Conservation (phyloP, 345 rosid species). For the Lenwebbia sp. region DNA sequence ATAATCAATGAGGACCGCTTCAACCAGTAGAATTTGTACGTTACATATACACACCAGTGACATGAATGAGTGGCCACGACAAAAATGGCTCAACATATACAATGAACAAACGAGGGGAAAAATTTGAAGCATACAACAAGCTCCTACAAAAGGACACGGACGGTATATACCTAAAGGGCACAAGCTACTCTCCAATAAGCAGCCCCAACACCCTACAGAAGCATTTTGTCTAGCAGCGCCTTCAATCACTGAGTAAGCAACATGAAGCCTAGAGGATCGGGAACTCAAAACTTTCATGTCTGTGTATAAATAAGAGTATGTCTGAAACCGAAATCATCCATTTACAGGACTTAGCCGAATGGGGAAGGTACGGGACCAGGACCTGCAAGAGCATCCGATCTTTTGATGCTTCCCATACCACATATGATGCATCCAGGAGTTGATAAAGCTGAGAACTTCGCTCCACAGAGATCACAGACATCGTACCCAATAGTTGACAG, state of each 20-base stretch:
- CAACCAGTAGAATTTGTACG: neutral
- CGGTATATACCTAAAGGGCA: neutral
- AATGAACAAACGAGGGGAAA: neutral
- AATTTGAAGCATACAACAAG: neutral
- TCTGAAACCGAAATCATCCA: neutral
- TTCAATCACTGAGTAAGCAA: neutral
- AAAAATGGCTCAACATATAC: neutral
- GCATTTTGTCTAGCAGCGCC: neutral
- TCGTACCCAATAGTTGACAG: slow-evolving; percentile 93
- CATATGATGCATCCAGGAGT: slow-evolving; percentile 92
- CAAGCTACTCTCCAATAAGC: neutral
- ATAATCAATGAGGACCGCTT: neutral
- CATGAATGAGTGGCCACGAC: neutral
- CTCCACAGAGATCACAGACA: slow-evolving; percentile 92
- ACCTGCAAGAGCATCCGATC: slow-evolving; percentile 83
- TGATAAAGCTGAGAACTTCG: slow-evolving; percentile 85
- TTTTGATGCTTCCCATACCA: slow-evolving; percentile 94
- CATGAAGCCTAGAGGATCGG: neutral
- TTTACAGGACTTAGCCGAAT: slow-evolving; percentile 44
- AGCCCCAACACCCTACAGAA: neutral
- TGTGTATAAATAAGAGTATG: neutral
- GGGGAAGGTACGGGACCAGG: slow-evolving; percentile 66
- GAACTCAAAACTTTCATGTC: neutral
- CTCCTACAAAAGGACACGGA: neutral
- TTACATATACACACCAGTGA: neutral